Conservation (phyloP, 2,329 filamentous ascomycete species). For the Coniosporium tulheliwenetii region DNA sequence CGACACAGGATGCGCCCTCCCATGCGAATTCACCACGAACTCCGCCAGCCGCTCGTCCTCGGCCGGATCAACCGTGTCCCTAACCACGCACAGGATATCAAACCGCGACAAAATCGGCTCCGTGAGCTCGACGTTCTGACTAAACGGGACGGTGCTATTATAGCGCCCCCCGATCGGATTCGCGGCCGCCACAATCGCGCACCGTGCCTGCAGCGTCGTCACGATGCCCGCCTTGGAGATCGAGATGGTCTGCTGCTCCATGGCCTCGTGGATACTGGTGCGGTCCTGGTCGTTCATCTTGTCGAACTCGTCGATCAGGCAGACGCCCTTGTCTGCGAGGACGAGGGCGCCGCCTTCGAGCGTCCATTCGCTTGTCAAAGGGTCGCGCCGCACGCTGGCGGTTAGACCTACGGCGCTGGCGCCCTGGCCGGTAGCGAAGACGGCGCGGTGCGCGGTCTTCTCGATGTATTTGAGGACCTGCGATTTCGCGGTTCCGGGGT, state of each 20-base stretch:
- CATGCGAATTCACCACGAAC: conserved; percentile 91
- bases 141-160: conserved; percentile 91
- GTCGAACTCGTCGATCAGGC: conserved; percentile 96
- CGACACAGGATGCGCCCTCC: conserved; percentile 61
- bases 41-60: conserved; percentile 88
- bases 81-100: conserved; percentile 89
- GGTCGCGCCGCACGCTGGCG: conserved; percentile 87
- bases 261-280: conserved; percentile 96
- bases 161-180: conserved; percentile 95
- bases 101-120: conserved; percentile 97
- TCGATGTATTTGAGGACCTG: conserved; percentile 96
- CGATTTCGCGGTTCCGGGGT: conserved; percentile 95
- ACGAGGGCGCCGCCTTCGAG: conserved; percentile 91
- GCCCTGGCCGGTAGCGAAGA: conserved; percentile 95
- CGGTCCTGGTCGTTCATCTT: conserved; percentile 99
- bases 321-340: conserved; percentile 85
- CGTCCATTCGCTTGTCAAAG: conserved; percentile 93
- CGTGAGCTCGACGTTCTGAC: conserved; percentile 88
- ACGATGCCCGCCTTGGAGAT: conserved; percentile 98
- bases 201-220: conserved; percentile 88
- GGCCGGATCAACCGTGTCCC: conserved; percentile 80
- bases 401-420: conserved; percentile 96
- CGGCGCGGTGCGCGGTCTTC: conserved; percentile 89
- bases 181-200: conserved; percentile 88
- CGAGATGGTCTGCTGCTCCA: conserved; percentile 99